Percentiles rank a stretch among this genome's conserved stretches.
Conservation (phyloP, 2,329 filamentous ascomycete genomes). For the Colletotrichum echinochloae region DNA sequence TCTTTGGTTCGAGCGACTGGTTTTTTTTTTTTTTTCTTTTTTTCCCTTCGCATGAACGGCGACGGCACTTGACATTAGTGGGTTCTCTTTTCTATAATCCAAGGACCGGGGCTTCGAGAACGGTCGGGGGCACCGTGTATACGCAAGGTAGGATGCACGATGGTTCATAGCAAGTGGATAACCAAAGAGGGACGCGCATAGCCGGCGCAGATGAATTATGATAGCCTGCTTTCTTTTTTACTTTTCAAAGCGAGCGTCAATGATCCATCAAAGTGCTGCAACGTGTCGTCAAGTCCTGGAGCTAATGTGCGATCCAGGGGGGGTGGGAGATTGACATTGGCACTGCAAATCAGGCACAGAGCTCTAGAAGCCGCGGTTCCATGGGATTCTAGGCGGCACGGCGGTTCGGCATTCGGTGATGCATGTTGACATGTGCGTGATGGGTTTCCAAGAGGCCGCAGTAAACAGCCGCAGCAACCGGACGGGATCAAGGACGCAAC, state of each 20-base stretch:
- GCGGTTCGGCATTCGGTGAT: background rate
- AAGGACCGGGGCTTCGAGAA: background rate
- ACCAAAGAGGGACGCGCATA: background rate
- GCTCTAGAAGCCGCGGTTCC: background rate
- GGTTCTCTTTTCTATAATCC: background rate
- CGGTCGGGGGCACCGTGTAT: background rate
- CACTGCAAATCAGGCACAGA: background rate
- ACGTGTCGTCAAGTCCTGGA: background rate
- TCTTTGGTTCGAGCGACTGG: background rate
- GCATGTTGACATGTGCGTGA: background rate
- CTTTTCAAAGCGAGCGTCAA: background rate
- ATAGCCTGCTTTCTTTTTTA: background rate
- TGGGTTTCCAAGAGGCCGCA: background rate
- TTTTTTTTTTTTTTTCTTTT: background rate
- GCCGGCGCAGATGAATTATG: background rate
- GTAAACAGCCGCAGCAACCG: too few relatives aligned
- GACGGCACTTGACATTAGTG: background rate
- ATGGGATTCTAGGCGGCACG: background rate
- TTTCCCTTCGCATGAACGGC: too few relatives aligned
- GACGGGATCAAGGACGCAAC: too few relatives aligned
- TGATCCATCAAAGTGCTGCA: background rate
- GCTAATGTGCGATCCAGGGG: background rate
- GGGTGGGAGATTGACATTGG: too few relatives aligned
- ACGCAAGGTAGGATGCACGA: background rate
- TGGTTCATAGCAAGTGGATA: conserved; percentile 7